Evolutionary conservation across 2,329 filamentous ascomycete genomes (phyloP).

Genomic region (Aaosphaeria arxii): DNA sequence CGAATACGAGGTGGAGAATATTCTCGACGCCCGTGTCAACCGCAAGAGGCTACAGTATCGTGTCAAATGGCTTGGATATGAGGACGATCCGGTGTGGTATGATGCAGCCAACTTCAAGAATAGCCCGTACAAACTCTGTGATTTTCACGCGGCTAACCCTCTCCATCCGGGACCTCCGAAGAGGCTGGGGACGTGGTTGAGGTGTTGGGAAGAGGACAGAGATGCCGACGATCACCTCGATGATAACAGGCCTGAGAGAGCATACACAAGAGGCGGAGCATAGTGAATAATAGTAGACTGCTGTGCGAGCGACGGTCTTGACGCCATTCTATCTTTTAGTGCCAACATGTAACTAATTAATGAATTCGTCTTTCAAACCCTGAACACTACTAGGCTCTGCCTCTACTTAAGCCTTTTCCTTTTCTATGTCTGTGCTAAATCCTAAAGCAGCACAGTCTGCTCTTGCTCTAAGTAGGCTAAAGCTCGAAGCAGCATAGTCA

Average conservation of each 20-base stretch:
- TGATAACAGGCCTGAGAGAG: slow-evolving; percentile 2
- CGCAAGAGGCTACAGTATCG: slow-evolving; percentile 4
- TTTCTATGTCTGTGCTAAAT: no score
- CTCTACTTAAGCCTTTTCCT: no score
- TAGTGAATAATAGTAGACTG: neutral
- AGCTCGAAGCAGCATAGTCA: no score
- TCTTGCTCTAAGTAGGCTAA: no score
- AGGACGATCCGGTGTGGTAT: slow-evolving; percentile 6
- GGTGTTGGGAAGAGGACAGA: slow-evolving; percentile 6
- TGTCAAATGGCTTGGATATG: slow-evolving; percentile 7
- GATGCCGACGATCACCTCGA: slow-evolving; percentile 4
- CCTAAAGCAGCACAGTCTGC: no score
- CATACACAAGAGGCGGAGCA: neutral
- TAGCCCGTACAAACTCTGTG: slow-evolving; percentile 4
- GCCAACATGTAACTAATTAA: no score
- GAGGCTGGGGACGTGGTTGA: slow-evolving; percentile 1
- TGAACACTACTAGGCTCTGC: no score
- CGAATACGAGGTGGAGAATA: slow-evolving; percentile 5
- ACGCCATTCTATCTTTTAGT: no score
- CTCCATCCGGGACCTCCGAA: slow-evolving; percentile 1
- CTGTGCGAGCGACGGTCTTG: no score
- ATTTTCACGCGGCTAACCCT: slow-evolving; percentile 4
- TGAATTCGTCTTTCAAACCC: no score
- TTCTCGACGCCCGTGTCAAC: slow-evolving; percentile 5
- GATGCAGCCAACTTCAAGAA: slow-evolving; percentile 8